These are phyloP conservation scores for Glycyrrhiza uralensis DNA, from an alignment of 306 rosid species.

Conservation along the genomic window DNA sequence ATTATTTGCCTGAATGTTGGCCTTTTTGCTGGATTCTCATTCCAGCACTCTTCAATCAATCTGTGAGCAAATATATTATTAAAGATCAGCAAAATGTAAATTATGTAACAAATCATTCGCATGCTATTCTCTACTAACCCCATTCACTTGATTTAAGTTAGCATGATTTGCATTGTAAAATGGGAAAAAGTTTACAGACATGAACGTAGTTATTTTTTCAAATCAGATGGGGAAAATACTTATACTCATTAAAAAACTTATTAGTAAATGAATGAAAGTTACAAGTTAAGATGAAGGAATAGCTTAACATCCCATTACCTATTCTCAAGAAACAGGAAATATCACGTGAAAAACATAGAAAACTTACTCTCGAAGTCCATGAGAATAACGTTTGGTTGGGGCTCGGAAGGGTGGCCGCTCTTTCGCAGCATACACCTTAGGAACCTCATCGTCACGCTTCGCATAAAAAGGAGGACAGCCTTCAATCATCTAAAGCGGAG, in stretches of 20 bases:
- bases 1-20: slow-evolving; percentile 89
- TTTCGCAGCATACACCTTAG: slow-evolving; percentile 54
- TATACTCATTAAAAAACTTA: not conserved
- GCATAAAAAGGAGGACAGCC: slow-evolving; percentile 71
- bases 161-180: not conserved
- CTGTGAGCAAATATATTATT: slow-evolving; percentile 43
- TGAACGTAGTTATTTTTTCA: not conserved
- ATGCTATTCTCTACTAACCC: not conserved
- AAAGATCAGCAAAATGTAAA: slow-evolving; percentile 2
- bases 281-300: not conserved
- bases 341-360: slow-evolving; percentile 9
- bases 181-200: not conserved
- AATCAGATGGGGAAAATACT: not conserved
- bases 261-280: not conserved
- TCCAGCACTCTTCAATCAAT: slow-evolving; percentile 89
- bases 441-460: slow-evolving; percentile 67
- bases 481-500: slow-evolving; percentile 77
- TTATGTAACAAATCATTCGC: not conserved
- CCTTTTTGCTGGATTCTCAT: slow-evolving; percentile 78
- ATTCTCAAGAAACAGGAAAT: not conserved
- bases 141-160: not conserved
- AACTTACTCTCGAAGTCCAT: slow-evolving; percentile 78
- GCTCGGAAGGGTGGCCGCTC: slow-evolving; percentile 86
- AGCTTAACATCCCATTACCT: not conserved
- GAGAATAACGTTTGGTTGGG: slow-evolving; percentile 64